phyloP scores from a whole-genome alignment of 495 filamentous ascomycete genomes.

The Cladorrhinum samala region DNA sequence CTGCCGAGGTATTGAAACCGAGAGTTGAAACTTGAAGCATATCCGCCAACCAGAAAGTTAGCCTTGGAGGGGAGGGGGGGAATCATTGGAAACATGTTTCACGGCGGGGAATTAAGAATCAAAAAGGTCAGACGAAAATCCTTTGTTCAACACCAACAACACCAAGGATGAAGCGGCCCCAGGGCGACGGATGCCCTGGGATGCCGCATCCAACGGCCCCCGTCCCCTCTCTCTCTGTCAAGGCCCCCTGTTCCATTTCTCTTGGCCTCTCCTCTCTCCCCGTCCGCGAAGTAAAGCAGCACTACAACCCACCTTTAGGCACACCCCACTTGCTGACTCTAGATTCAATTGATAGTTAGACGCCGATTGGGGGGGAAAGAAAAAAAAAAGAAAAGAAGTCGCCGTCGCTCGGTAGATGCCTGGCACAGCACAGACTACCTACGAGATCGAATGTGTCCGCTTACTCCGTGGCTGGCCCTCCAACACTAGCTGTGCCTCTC shows the following conservation, averaged over 20 bases:
- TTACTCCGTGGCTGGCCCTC: neutral
- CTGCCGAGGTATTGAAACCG: no score
- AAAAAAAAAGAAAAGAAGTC: neutral
- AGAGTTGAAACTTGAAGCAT: neutral
- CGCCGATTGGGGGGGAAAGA: neutral
- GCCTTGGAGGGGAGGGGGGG: neutral
- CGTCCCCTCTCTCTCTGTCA: no score
- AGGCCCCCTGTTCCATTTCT: no score
- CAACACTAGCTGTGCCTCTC: neutral
- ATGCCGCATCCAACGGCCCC: no score
- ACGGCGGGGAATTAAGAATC: neutral
- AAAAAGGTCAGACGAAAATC: neutral
- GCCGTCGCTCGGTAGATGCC: neutral
- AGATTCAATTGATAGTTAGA: no score
- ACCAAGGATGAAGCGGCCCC: no score
- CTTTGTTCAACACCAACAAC: neutral
- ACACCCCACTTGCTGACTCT: neutral
- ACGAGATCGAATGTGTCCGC: neutral
- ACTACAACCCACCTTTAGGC: no score
- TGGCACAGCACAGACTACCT: neutral
- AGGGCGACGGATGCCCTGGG: no score
- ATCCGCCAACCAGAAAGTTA: no score
- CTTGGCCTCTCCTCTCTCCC: no score
- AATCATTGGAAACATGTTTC: neutral
- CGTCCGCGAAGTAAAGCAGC: no score